phyloP scores from a whole-genome alignment of 1,139 yeast species.

The Diutina sp. region DNA sequence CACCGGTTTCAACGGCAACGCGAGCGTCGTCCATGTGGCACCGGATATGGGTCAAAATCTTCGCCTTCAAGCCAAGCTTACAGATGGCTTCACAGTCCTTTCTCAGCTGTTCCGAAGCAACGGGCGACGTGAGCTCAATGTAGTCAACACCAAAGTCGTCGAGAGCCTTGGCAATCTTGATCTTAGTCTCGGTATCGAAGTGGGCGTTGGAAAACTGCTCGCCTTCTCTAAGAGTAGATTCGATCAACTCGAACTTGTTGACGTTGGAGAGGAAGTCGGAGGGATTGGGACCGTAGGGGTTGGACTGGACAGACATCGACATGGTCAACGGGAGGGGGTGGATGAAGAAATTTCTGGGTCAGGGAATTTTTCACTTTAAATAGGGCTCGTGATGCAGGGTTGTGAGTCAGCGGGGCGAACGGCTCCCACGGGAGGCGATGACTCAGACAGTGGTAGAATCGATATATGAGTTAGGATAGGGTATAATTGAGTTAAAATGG shows the following conservation, averaged over 20 bases:
- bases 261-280: slow-evolving; percentile 43
- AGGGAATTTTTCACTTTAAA: background rate
- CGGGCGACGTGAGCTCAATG: slow-evolving; percentile 47
- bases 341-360: background rate
- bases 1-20: slow-evolving; percentile 48
- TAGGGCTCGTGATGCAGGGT: background rate
- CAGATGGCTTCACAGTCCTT: slow-evolving; percentile 46
- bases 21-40: slow-evolving; percentile 51
- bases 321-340: background rate
- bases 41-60: slow-evolving; percentile 44
- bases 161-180: slow-evolving; percentile 43
- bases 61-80: slow-evolving; percentile 41
- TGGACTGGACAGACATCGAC: slow-evolving; percentile 7
- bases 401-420: slow-evolving; percentile 1
- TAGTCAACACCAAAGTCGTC: slow-evolving; percentile 51
- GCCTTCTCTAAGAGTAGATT: slow-evolving; percentile 46
- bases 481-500: too few species aligned
- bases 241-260: slow-evolving; percentile 37
- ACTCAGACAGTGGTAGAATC: too few species aligned
- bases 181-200: slow-evolving; percentile 39
- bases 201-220: slow-evolving; percentile 51
- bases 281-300: slow-evolving; percentile 52
- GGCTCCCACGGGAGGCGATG: background rate
- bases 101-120: slow-evolving; percentile 44
- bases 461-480: too few species aligned